These are phyloP conservation scores for Calonectria fujianensis DNA, from an alignment of 2,329 filamentous ascomycete species.

Conservation along the genomic window DNA sequence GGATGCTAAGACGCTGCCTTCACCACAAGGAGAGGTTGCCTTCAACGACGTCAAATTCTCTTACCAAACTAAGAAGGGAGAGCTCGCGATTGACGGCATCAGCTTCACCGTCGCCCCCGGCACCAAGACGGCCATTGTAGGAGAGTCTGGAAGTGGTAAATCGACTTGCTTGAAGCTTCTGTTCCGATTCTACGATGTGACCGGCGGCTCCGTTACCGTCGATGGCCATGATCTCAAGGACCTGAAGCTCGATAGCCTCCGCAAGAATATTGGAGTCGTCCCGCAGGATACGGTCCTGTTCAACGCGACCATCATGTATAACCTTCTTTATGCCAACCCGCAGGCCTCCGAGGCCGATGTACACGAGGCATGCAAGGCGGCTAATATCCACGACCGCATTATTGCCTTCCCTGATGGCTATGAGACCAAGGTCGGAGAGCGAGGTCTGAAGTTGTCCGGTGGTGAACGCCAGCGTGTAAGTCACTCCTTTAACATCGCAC, in stretches of 20 bases:
- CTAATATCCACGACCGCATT: constrained; percentile 74
- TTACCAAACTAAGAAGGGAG: constrained; percentile 62
- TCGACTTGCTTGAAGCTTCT: constrained; percentile 70
- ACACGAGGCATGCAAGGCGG: constrained; percentile 70
- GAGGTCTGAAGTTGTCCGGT: constrained; percentile 73
- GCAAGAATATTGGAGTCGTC: constrained; percentile 66
- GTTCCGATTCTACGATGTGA: constrained; percentile 71
- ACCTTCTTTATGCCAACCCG: constrained; percentile 71
- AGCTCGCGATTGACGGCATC: constrained; percentile 62
- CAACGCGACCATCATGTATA: constrained; percentile 74
- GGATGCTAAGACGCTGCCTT: constrained; percentile 58
- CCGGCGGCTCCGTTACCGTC: constrained; percentile 66
- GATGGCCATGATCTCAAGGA: constrained; percentile 67
- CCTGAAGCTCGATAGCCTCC: constrained; percentile 63
- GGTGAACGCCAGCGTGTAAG: constrained; percentile 75
- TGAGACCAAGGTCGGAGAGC: constrained; percentile 71
- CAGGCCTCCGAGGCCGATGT: constrained; percentile 69
- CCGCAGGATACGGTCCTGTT: constrained; percentile 69
- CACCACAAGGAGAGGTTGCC: constrained; percentile 61
- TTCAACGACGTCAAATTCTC: constrained; percentile 67
- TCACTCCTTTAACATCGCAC: background rate
- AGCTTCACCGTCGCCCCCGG: constrained; percentile 65
- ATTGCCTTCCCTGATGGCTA: constrained; percentile 72
- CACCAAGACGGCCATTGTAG: constrained; percentile 67
- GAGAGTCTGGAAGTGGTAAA: constrained; percentile 68